Evolutionary conservation across 768 basidiomycete species (phyloP), one percentile per base, ranked within the genome.

Genomic region (Leccinum disarticulatum): DNA sequence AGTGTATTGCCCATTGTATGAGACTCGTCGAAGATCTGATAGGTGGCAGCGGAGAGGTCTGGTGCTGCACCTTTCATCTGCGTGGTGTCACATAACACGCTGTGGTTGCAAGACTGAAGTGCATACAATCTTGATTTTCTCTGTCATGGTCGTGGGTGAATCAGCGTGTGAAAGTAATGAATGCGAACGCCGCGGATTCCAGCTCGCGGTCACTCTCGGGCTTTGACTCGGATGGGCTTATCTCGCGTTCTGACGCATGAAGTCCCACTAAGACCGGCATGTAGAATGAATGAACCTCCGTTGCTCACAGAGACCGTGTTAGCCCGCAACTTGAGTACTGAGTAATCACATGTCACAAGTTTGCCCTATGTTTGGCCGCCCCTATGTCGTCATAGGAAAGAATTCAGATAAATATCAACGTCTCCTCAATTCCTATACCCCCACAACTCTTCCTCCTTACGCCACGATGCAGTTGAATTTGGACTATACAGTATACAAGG

Each of bases 1-100:
- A 98, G 80, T 0, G 93, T 83, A 66, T 99, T 99, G 6, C 97
- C 97, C 28, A 98, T 85, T 1, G 96, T 98, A 74, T 99, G 96
- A 2, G 93, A 88, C 77, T 99, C 97, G 69, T 98, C 88, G 70
- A 87, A 80, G 50, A 98, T 88, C 71, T 91, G 91, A 77, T 87
- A 99, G 2, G 96, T 98, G 6, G 91, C 95, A 6, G 91, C 86
- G 17, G 92, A 91, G 64, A 95, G 79, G 70, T 95, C 91, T 1
- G 87, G 78, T 43, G 87, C 78, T 19, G 92, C 89, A 56, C 93
- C 92, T 65, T 87, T 87, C 75, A 98, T 83, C 95, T 98, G 66
- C 13, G n/a, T 27, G 7, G 17, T 15, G 70, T 67, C 58, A 36
- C 36, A 66, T 63, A 52, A 59, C 30, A 28, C 4, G 53, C 46